phyloP scores from a whole-genome alignment of 1,284 basidiomycete species.

The Xerocomus nothofagi region DNA sequence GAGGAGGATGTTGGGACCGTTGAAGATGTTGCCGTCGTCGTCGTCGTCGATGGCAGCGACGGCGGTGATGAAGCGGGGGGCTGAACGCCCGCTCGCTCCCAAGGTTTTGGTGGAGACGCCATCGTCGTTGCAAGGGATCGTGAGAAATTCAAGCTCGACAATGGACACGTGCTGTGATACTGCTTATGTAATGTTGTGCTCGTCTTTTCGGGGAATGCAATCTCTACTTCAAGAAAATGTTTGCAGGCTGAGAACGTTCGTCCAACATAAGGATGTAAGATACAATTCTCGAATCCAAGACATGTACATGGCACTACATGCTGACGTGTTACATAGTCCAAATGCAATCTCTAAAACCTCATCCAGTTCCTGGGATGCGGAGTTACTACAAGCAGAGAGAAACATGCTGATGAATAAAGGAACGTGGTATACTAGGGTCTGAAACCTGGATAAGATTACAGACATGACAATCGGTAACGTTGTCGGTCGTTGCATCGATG shows the following conservation, averaged over 20 bases:
- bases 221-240: neutral
- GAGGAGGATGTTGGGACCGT: constrained; percentile 15
- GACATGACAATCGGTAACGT: neutral
- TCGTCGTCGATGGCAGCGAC: constrained; percentile 21
- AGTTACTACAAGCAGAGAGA: neutral
- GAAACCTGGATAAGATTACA: neutral
- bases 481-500: neutral
- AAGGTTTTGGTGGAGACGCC: constrained; percentile 84
- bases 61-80: constrained; percentile 28
- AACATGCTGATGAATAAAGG: neutral
- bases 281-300: neutral
- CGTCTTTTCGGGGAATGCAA: too few species aligned
- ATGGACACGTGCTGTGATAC: too few species aligned
- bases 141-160: constrained; percentile 23
- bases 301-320: neutral
- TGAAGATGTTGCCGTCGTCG: constrained; percentile 22
- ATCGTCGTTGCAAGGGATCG: constrained; percentile 38
- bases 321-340: constrained; percentile 2
- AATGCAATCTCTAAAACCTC: neutral
- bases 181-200: too few species aligned
- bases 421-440: neutral
- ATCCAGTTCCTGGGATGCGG: constrained; percentile 28
- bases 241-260: constrained; percentile 3
- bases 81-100: constrained; percentile 62
- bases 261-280: neutral